These are phyloP conservation scores for Coemansia sp. DNA, from an alignment of 192 early-diverging fungal species.

Conservation along the genomic window DNA sequence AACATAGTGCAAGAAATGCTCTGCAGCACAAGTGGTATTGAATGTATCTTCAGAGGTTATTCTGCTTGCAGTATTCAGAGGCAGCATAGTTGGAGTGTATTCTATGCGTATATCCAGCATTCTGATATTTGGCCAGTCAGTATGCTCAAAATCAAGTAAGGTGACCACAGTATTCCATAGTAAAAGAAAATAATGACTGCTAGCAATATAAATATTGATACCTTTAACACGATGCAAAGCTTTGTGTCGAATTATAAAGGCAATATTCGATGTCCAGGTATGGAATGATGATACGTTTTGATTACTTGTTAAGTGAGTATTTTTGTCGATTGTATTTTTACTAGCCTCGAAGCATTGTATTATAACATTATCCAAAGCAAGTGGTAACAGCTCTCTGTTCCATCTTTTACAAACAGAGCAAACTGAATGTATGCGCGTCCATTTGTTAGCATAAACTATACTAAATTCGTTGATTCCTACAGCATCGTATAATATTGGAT, in stretches of 20 bases:
- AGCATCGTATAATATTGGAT: not conserved
- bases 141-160: not conserved
- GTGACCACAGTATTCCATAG: not conserved
- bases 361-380: not conserved
- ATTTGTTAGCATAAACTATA: not conserved
- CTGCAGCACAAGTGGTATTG: not conserved
- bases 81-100: not conserved
- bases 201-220: not conserved
- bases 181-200: not conserved
- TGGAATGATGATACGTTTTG: not conserved
- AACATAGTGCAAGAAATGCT: too few relatives aligned
- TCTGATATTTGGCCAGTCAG: not conserved
- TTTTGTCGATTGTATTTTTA: not conserved
- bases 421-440: too few relatives aligned
- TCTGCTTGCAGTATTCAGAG: not conserved
- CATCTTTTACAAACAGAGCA: not conserved
- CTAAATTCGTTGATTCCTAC: not conserved
- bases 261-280: not conserved
- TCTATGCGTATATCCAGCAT: not conserved
- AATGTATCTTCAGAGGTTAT: not conserved
- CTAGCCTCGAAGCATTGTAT: not conserved
- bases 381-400: not conserved
- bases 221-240: not conserved
- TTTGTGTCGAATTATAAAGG: not conserved
- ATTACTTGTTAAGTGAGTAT: not conserved